These are phyloP conservation scores for Sungouiozyma intestinalis DNA, from an alignment of 805 yeast genomes.

Conservation along the genomic window DNA sequence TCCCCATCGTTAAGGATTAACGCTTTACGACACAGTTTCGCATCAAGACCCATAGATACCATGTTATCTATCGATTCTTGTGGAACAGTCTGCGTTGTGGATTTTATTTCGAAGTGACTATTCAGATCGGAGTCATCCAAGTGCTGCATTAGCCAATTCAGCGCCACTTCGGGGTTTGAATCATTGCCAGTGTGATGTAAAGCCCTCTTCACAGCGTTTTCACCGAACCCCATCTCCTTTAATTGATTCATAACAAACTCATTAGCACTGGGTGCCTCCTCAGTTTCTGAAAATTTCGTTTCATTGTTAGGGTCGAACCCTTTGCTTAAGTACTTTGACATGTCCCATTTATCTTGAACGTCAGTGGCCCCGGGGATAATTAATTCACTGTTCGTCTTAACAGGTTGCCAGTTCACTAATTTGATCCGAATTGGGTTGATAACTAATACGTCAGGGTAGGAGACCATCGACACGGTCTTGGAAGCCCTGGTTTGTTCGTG, in stretches of 20 bases:
- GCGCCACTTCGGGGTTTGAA: conserved; percentile 51
- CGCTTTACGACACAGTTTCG: conserved; percentile 61
- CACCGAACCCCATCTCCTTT: conserved; percentile 80
- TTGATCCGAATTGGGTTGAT: conserved; percentile 72
- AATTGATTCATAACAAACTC: conserved; percentile 44
- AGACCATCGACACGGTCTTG: conserved; percentile 21
- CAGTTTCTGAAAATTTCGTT: conserved; percentile 20
- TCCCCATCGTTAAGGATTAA: conserved; percentile 47
- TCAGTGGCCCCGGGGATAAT: conserved; percentile 31
- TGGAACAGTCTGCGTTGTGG: conserved; percentile 8
- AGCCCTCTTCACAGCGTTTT: conserved; percentile 53
- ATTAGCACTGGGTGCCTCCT: conserved; percentile 34
- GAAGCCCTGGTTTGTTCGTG: conserved; percentile 19
- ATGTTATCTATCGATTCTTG: conserved; percentile 22
- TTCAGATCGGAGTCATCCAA: conserved; percentile 80
- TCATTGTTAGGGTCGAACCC: conserved; percentile 27
- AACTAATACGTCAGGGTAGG: conserved; percentile 63
- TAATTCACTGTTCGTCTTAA: conserved; percentile 69
- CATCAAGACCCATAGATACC: conserved; percentile 65
- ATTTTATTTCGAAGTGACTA: conserved; percentile 38
- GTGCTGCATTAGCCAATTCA: conserved; percentile 85
- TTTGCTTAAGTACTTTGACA: conserved; percentile 34
- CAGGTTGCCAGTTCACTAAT: conserved; percentile 83
- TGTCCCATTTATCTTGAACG: conserved; percentile 29
- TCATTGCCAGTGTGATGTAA: conserved; percentile 61